Base-by-base conservation (phyloP, 1,284 basidiomycete genomes). In the Thelephora terrestris region DNA sequence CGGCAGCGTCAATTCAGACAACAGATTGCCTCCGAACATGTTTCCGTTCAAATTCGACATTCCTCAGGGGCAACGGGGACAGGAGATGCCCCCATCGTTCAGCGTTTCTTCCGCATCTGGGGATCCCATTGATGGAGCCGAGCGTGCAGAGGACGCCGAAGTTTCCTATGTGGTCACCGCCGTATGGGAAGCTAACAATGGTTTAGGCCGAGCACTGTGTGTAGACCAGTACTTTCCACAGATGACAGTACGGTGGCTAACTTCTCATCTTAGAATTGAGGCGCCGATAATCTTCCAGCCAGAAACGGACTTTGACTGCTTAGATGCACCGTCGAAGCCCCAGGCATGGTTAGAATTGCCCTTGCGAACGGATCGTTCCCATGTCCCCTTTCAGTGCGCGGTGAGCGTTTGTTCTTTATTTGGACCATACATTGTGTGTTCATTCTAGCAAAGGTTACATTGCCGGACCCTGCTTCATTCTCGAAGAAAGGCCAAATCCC, bases 341-440 rank as follows among this genome's bases (percentile, higher is more conserved):
- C 68, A 72, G 38, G 73, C 74, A 1, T 85, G 82, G 82, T 55
- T 84, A 18, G 82, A 85, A 60, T 76, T 81, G 60, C 78, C 80
- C 34, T 62, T 85, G 29, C 73, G 71, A 50, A 67, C 76, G 3
- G 79, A 84, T 55, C 72, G 81, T 34, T 70, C 72, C 0, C 12
- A n/a, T 7, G 70, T 83, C 42, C 76, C 81, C 2, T 77, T 81
- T 58, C 73, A 70, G 38, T 81, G 79, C 61, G 80, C 78, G 24
- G 82, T 83, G 54, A 58, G 73, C 61, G 48, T 50, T 45, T 47
- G 29, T 23, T 47, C 48, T 46, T 34, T n/a, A 24, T 20, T 14
- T 18, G 29, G 29, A 32, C 4, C 29, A 42, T 47, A 20, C 46
- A 32, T 27, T 39, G 18, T 40, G 42, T 9, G 38, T 46, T 38